Base-by-base conservation (phyloP, 164 flowering plant species). In the Magnolia changhungtana region DNA sequence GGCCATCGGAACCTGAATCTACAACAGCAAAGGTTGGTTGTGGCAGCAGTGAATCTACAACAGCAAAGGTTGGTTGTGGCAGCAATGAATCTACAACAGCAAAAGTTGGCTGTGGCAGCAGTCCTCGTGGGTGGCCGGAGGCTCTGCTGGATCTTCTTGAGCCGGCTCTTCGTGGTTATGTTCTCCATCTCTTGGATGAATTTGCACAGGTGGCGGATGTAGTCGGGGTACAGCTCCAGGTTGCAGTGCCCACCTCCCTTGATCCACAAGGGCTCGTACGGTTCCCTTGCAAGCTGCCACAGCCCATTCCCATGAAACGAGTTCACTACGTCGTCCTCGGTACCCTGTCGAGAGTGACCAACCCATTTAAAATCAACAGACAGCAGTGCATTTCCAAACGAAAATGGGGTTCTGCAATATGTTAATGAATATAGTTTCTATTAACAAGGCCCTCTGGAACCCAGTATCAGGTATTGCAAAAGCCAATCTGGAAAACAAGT, bases 161-260 rank as follows among this genome's bases (percentile, higher is more conserved):
- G 91, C 23, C 92, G 91, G 52, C 72, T 80, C 67, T 79, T 74
- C 5, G 98, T 90, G 50, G 89, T 93, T 19, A 84, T 82, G 69
- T 82, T 89, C 85, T 95, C 98, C 98, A 95, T 92, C 75, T 95
- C 95, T 21, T 81, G 87, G 76, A 95, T 72, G 72, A 90, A 95
- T 72, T 79, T 82, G 85, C 84, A 85, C 10, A 95, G 89, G 76
- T 95, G 98, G 78, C 93, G 91, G 52, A 93, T 88, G 87, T 91
- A 95, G 74, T 95, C 98, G 4, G 98, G 98, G 77, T 91, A 95
- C 18, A 95, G 87, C 87, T 95, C 98, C 83, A 95, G 79, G 86
- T 95, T 92, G 89, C 98, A 93, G 82, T 95, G 98, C 4, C 98
- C 98, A 14, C 98, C 98, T 63, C 98, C 98, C 83, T 93, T 93